Base-by-base conservation (phyloP, 805 yeast genomes). In the Yarrowia keelungensis region DNA sequence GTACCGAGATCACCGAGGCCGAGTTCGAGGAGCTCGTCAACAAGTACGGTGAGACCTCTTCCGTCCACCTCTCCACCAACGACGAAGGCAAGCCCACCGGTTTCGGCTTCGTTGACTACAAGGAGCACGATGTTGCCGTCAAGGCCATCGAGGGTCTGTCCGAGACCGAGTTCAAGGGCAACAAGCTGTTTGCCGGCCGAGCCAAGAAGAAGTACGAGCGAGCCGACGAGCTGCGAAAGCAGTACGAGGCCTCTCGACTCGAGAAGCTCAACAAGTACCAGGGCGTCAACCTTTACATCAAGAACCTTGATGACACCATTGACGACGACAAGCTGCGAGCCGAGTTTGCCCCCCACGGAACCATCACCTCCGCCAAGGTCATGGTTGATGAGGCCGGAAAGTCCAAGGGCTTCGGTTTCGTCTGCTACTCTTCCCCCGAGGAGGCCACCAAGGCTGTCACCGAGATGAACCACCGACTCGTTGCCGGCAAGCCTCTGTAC, bases 121-220 rank as follows among this genome's bases (percentile, higher is more conserved):
- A 88, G 81, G 79, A 82, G 75, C 99, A 94, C 81, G 92, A 89
- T 77, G 85, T 87, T 74, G 99, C 99, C 74, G 87, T 85, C 75
- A 87, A 87, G 82, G 97, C 98, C 71, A 96, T 94, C 75, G 98
- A 91, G 68, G 95, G 85, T 77, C 87, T 94, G 80, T 91, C 95
- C 83, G 97, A 89, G 79, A 83, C 81, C 75, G 98, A 95, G 79
- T 80, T 89, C 80, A 87, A 87, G 76, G 96, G 95, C 77, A 91
- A 91, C 84, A 86, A 84, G 81, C 82, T 95, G 73, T 95, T 88
- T 81, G 99, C 94, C 77, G 97, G 98, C 77, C 92, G 99, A 83
- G 99, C 99, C 75, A 99, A 95, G 86, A 94, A 92, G 92, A 94
- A 92, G 87, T 86, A 90, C 82, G 99, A 95, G 87, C 93, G 99